phyloP scores from a whole-genome alignment of 2,329 filamentous ascomycete species.

The Xylaria sp. region DNA sequence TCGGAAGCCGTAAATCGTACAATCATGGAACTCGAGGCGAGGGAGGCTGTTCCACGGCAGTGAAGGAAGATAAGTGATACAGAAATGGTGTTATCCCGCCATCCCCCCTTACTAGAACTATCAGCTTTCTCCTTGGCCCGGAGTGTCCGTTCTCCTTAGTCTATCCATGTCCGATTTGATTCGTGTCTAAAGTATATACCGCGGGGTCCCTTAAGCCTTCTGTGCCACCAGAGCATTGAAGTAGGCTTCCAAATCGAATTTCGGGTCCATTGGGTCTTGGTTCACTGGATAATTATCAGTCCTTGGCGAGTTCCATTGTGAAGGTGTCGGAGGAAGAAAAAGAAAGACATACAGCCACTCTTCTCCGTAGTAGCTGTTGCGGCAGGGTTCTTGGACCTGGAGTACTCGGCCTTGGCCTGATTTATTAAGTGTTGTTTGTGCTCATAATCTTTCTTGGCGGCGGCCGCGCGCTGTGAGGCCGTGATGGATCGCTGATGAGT shows the following conservation, averaged over 20 bases:
- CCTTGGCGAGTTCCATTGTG: constrained; percentile 4
- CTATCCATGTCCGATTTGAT: constrained; percentile 39
- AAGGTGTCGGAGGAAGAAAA: constrained; percentile 6
- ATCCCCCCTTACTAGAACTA: constrained; percentile 17
- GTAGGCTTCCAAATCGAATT: constrained; percentile 91
- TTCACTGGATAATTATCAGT: constrained; percentile 57
- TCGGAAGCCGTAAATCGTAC: constrained; percentile 34
- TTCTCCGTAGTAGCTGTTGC: constrained; percentile 38
- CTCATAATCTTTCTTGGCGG: constrained; percentile 81
- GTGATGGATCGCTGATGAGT: constrained; percentile 87
- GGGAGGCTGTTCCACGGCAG: constrained; percentile 13
- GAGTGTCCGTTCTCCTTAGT: constrained; percentile 29
- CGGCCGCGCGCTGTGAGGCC: constrained; percentile 70
- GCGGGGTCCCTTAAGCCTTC: constrained; percentile 48
- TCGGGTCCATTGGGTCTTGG: constrained; percentile 80
- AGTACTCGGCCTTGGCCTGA: constrained; percentile 89
- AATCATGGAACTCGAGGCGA: constrained; percentile 29
- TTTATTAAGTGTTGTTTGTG: constrained; percentile 91
- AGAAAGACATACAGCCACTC: constrained; percentile 44
- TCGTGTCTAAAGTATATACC: constrained; percentile 22
- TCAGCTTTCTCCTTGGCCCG: constrained; percentile 21
- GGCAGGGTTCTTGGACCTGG: constrained; percentile 70
- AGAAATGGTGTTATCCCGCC: constrained; percentile 22
- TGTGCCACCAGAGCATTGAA: constrained; percentile 67
- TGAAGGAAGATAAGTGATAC: constrained; percentile 20